Base-by-base conservation (phyloP, 805 yeast species). In the Jamesozyma lodderae region DNA sequence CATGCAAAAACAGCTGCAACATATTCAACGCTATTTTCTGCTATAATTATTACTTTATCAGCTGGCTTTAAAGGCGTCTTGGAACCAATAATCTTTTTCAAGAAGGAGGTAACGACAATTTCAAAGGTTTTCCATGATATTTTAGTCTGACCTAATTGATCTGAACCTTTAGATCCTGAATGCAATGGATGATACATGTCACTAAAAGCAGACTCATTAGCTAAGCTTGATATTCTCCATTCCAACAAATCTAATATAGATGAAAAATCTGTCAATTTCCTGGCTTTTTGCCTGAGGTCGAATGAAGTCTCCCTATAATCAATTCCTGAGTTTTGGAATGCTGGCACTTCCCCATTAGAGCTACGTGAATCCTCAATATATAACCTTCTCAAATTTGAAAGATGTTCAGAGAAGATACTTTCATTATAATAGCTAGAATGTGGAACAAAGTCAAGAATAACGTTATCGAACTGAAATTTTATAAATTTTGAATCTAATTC, bases 1-100 rank as follows among this genome's bases (percentile, higher is more conserved):
- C 97, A 90, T 0, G 98, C 96, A 59, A 79, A 77, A 1, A 87
- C 67, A 2, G 94, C 85, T 21, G 85, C 75, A 4, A 81, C 75
- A 52, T 75, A 90, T 44, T 92, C 97, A 41, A 88, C 95, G 1
- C 87, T 77, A 33, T 90, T 72, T 0, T 94, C 81, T 55, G 85
- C 87, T 79, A 87, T 79, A 50, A 92, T 63, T 3, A 87, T 69
- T 3, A 86, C 90, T 45, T 70, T 66, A 37, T 81, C 83, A 0
- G 95, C 95, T 2, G 82, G 68, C 38, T 63, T 69, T 32, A 85
- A 55, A 3, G 70, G 65, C 1, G 76, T 71, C 59, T 84, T 88
- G 31, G 64, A 59, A n/a, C 73, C 81, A 25, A 79, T 66, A 37
- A 92, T 70, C 52, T 81, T 77, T 5, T 73, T 66, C 36, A 88